These are phyloP conservation scores for Selaginella tamariscina DNA, from an alignment of 75 land plant species.

Conservation along the genomic window DNA sequence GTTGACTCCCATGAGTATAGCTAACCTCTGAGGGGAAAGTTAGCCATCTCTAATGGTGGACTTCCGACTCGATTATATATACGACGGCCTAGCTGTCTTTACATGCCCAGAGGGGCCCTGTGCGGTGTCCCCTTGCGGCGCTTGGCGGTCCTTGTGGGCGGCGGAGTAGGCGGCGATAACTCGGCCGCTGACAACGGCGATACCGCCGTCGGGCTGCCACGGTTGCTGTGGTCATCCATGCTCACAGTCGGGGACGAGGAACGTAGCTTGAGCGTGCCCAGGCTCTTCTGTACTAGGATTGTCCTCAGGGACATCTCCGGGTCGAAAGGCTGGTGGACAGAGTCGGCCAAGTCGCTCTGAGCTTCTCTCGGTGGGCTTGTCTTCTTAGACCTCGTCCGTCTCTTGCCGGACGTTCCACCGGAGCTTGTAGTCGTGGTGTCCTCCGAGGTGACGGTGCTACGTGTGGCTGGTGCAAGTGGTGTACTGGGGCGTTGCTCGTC, in stretches of 20 bases:
- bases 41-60: too few species aligned
- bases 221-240: not conserved
- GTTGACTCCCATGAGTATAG: not conserved
- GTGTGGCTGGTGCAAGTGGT: not conserved
- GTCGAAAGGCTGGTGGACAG: conserved; percentile 1
- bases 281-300: not conserved
- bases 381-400: not conserved
- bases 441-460: not conserved
- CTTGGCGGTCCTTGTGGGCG: conserved; percentile 30
- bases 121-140: conserved; percentile 74
- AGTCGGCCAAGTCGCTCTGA: not conserved
- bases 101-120: conserved; percentile 37
- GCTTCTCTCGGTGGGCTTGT: not conserved
- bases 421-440: not conserved
- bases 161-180: conserved; percentile 39
- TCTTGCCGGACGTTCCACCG: not conserved
- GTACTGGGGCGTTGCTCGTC: not conserved
- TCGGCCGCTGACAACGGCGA: conserved; percentile 19
- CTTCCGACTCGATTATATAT: not conserved
- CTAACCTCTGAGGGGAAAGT: not conserved
- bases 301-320: not conserved
- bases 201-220: conserved; percentile 1
- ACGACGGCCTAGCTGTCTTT: not conserved
- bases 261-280: not conserved
- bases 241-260: not conserved